Base-by-base conservation (phyloP, 2,329 filamentous ascomycete genomes). In the Penicillium sp. region DNA sequence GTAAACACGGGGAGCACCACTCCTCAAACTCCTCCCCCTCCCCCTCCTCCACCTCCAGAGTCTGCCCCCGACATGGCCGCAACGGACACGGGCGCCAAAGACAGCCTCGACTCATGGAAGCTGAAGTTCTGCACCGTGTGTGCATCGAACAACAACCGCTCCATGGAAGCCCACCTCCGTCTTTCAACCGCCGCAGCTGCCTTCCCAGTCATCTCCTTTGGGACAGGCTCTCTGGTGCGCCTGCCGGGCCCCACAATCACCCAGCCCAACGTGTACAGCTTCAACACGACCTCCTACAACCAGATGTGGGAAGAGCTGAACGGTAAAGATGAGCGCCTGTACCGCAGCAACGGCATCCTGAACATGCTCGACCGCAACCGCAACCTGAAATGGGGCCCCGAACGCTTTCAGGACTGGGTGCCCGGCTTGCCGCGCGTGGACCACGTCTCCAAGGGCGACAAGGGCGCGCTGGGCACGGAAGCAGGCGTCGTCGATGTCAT, bases 111-210 rank as follows among this genome's bases (percentile, higher is more conserved):
- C n/a, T 83, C 80, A 46, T 96, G 86, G 80, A 96, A 94, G 74
- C 82, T 99, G 56, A 95, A 89, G 69, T 96, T 97, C 74, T 96
- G 92, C 78, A 97, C 94, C 2, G 92, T 99, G n/a, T 99, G 94
- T 74, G 94, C 94, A 7, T 96, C 91, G 66, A 99, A 99, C 66
- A 91, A 99, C 73, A 99, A 99, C 69, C 86, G 94, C 84, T 95
- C 90, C n/a, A 97, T 99, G 94, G 94, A 97, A 80, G 92, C 92
- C n/a, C 94, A 99, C 73, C 84, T 96, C 25, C 89, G 90, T 57
- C 86, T 99, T 30, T 90, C 94, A 4, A 83, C 88, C 54, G 89
- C 90, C 44, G 76, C 87, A 48, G 94, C 92, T 43, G 77, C 86
- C 44, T 97, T 94, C 67, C 94, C 94, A n/a, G 92, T 96, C 62